Base-by-base conservation (phyloP, 202 grass and related monocot genomes). In the Elaeis oleifera region DNA sequence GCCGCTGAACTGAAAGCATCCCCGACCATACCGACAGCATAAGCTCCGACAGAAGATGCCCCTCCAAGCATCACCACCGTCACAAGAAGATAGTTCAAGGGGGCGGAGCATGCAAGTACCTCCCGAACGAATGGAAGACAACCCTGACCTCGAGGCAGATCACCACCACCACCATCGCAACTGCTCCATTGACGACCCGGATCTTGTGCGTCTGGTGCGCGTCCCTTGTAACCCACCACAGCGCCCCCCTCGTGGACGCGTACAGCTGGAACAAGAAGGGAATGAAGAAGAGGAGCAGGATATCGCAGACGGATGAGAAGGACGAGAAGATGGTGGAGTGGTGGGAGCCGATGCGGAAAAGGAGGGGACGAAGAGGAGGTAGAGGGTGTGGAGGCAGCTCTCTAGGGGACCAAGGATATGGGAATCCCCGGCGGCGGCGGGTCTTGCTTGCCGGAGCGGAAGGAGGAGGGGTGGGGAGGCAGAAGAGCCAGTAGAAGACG, bases 401-500 rank as follows among this genome's bases (percentile, higher is more conserved):
- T 99, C 88, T 22, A 99, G 63, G 27, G 75, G 80, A 14, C 84
- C 88, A 25, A 99, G 88, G 60, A 99, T 89, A 72, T 77, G 73
- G 28, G 79, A 80, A 9, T 53, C 73, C 16, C 53, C 76, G 60
- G 72, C 60, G 68, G 18, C 3, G 54, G 50, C 2, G 65, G 65
- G 1, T 99, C 88, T 18, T 76, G 81, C 58, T 99, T 99, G 6
- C 85, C 68, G 53, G 52, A 79, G 29, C 84, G 92, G 71, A 99
- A 99, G 56, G 85, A 89, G 52, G 94, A 92, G 0, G 77, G 59
- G 3, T 74, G 76, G 27, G 94, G 27, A 99, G 66, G 49, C 88
- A 91, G 80, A 99, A 99, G 18, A 92, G 59, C 94, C 94, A 99
- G 49, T 99, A 99, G 85, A 99, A 99, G 29, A 89, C 21, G 78